Conservation (phyloP, 306 rosid species). For the Rosa chinensis region DNA sequence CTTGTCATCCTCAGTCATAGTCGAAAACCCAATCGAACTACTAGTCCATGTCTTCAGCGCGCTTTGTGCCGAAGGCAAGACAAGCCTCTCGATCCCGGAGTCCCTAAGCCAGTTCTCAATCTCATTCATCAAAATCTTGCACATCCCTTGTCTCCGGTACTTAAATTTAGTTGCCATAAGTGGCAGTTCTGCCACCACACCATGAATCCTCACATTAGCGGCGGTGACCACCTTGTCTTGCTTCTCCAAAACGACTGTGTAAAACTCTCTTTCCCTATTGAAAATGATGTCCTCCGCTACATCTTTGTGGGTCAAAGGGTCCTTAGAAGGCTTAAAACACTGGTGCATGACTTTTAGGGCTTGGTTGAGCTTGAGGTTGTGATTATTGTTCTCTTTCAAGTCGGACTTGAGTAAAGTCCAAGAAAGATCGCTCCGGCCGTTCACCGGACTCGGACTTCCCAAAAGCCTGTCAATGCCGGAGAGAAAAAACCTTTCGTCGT, state of each 20-base stretch:
- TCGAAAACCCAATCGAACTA: background rate
- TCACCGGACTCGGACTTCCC: background rate
- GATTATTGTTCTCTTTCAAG: background rate
- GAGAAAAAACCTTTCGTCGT: background rate
- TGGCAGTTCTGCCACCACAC: background rate
- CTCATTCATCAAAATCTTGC: background rate
- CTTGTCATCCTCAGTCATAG: background rate
- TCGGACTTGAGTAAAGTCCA: background rate
- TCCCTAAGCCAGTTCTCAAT: background rate
- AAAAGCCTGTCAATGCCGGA: background rate
- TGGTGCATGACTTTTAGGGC: conserved; percentile 1
- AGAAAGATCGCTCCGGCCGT: background rate
- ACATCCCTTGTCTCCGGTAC: background rate
- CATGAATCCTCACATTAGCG: background rate
- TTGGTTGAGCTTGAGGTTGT: background rate
- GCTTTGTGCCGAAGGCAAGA: background rate
- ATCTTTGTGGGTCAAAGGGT: background rate
- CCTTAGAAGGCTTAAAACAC: background rate
- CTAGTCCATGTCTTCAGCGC: background rate
- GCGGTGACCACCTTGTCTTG: background rate
- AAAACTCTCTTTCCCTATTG: background rate
- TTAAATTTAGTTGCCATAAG: background rate
- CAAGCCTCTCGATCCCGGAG: background rate
- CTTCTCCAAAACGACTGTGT: background rate
- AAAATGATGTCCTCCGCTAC: background rate